Percentiles rank a stretch among this genome's conserved stretches.
Evolutionary conservation across 441 rosid species (phyloP).

Genomic region (Adansonia gregorii): DNA sequence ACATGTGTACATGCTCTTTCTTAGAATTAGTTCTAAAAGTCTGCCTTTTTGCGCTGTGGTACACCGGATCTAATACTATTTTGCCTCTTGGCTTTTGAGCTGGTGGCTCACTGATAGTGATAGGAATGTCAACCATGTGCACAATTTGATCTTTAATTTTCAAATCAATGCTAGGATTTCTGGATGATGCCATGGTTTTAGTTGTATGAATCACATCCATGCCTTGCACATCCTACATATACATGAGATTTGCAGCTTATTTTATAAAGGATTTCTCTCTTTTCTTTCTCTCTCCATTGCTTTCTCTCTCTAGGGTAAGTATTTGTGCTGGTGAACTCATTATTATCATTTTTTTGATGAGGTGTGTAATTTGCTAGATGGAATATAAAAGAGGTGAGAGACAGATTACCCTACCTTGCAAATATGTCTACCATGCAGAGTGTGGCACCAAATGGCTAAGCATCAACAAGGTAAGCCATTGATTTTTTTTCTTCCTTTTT

Average conservation of each 20-base stretch:
- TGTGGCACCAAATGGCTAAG: slow-evolving; percentile 73
- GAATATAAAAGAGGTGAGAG: slow-evolving; percentile 70
- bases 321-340: slow-evolving; percentile 19
- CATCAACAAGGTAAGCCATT: slow-evolving; percentile 66
- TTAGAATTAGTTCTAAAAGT: not conserved
- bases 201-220: not conserved
- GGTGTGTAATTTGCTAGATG: slow-evolving; percentile 87
- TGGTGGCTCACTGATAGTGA: not conserved
- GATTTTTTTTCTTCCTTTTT: not conserved
- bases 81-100: not conserved
- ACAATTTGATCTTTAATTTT: not conserved
- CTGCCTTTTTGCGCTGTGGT: not conserved
- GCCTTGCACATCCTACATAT: not conserved
- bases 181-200: not conserved
- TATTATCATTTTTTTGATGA: slow-evolving; percentile 29
- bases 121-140: not conserved
- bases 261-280: not conserved
- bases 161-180: not conserved
- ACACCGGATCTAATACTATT: not conserved
- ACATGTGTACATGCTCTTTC: not conserved
- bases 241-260: not conserved
- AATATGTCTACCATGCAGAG: slow-evolving; percentile 61
- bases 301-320: not conserved
- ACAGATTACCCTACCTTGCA: slow-evolving; percentile 67
- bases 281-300: not conserved